Evolutionary conservation across 2,329 filamentous ascomycete genomes (phyloP), one percentile per base, ranked within the genome.

Genomic region (Aspergillus quadrilineatus): DNA sequence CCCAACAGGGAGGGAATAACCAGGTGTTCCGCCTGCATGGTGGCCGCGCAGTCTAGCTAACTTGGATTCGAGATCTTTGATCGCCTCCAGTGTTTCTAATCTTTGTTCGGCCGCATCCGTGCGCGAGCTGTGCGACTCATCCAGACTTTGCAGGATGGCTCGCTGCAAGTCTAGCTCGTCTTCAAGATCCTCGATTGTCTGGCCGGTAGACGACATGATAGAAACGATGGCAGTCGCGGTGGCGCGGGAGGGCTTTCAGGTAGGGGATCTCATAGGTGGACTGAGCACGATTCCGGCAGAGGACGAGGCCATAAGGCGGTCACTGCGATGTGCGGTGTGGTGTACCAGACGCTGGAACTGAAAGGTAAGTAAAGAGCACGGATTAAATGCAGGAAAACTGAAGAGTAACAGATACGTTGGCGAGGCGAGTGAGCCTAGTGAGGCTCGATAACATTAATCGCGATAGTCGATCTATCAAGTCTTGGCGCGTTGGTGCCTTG

Each of bases 121-220:
- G 14, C 63, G 62, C 2, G 69, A 67, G n/a, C 63, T 61, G 37
- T 61, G 57, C 17, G 30, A 15, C 30, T 65, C 61, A 4, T 67
- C 52, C 36, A 73, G 60, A 37, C 70, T 71, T 41, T 69, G 58
- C 4, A 70, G 55, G 34, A 74, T 69, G 26, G 67, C 66, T 46
- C 66, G 59, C 22, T 73, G 62, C 2, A 72, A 53, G 17, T 73
- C 61, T n/a, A 73, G 53, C 17, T 73, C 71, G 14, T 73, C 71
- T 28, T 66, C 17, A 30, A 73, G 26, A 12, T 67, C 65, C 56
- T 65, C 65, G 22, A 65, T 58, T 52, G 65, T 62, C 56, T 50
- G 50, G 47, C 62, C 57, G 22, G 42, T 47, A 17, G 37, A 45
- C 12, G 60, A 50, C 34, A 61, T 57, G 61, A 64, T 63, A 14